phyloP scores from a whole-genome alignment of 2,329 filamentous ascomycete species.

The Aspergillus fructus region DNA sequence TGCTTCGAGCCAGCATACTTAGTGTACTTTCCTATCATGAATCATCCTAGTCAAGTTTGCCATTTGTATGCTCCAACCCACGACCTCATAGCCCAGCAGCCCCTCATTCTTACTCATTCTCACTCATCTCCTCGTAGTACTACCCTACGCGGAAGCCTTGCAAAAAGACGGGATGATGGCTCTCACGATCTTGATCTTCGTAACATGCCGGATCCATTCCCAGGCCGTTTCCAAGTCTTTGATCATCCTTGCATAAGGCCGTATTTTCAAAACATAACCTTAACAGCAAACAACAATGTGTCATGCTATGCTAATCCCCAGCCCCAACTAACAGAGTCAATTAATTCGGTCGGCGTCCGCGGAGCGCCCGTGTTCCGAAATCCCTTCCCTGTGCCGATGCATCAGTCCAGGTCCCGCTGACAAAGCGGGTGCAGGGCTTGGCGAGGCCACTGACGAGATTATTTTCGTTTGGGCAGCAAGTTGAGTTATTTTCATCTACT shows the following conservation, averaged over 20 bases:
- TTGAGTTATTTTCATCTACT: neutral
- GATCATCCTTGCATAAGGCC: neutral
- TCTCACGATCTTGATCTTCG: no score
- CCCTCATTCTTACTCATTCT: neutral
- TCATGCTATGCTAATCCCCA: neutral
- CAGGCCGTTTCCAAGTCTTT: neutral
- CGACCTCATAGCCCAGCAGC: no score
- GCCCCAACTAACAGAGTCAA: neutral
- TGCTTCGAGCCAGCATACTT: no score
- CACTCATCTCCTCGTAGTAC: neutral
- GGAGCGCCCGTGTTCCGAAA: neutral
- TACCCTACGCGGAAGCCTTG: no score
- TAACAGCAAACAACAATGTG: no score
- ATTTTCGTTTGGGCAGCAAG: no score
- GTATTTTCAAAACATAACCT: neutral
- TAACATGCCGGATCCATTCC: no score
- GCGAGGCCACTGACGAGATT: neutral
- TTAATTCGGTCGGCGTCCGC: no score
- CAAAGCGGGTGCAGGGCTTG: neutral
- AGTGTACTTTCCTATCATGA: no score
- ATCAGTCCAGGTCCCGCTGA: neutral
- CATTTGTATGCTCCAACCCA: no score
- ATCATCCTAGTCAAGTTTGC: no score
- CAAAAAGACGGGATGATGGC: no score
- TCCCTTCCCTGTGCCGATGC: neutral